Evolutionary conservation across 495 filamentous ascomycete species (phyloP).

Genomic region (Neurospora pannonica): DNA sequence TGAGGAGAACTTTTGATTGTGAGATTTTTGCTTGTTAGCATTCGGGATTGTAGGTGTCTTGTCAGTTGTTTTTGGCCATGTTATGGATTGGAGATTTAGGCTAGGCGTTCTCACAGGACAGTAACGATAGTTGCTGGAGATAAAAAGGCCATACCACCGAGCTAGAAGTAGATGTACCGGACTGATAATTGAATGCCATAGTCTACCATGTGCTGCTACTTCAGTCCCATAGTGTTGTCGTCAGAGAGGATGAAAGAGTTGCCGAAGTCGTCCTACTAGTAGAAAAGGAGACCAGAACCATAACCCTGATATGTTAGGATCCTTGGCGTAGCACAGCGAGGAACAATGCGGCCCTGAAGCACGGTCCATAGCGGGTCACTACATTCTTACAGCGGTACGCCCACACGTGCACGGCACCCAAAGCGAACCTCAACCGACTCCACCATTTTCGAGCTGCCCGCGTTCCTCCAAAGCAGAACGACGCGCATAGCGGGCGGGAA

Average conservation of each 20-base stretch:
- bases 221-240: background rate
- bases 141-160: background rate
- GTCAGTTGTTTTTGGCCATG: background rate
- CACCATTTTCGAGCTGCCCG: background rate
- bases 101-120: background rate
- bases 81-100: background rate
- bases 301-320: background rate
- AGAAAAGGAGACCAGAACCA: background rate
- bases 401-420: background rate
- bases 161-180: background rate
- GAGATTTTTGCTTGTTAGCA: background rate
- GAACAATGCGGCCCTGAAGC: background rate
- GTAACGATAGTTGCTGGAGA: background rate
- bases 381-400: background rate
- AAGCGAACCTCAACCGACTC: background rate
- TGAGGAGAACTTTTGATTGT: conserved; percentile 40
- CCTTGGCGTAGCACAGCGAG: background rate
- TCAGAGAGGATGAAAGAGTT: background rate
- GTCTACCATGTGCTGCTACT: background rate
- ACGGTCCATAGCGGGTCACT: background rate
- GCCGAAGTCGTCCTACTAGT: background rate
- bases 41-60: background rate
- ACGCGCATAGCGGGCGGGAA: background rate
- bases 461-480: background rate
- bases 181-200: background rate